phyloP scores from a whole-genome alignment of 768 basidiomycete genomes.

The Tulasnella sp. region DNA sequence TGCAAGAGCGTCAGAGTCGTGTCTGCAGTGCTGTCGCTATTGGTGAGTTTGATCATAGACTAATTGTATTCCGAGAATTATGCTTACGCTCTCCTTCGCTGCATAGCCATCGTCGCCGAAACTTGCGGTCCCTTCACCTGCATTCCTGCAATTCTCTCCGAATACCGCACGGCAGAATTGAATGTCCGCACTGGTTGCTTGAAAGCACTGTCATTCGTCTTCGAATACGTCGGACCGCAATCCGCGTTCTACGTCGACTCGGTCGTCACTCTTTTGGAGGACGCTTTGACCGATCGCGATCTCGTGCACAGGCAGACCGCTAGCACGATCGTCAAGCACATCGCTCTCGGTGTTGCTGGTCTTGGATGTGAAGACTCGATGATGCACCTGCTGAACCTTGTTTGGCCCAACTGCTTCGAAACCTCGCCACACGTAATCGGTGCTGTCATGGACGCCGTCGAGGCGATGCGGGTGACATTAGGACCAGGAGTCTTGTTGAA shows the following conservation, averaged over 20 bases:
- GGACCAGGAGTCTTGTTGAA: conserved; percentile 91
- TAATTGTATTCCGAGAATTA: neutral
- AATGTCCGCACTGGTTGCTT: conserved; percentile 99
- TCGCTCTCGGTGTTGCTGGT: conserved; percentile 95
- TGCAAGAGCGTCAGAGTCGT: conserved; percentile 98
- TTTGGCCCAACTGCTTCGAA: conserved; percentile 99
- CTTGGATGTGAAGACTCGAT: conserved; percentile 98
- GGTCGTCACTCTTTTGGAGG: conserved; percentile 96
- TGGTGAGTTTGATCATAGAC: conserved; percentile 47
- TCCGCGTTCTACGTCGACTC: conserved; percentile 97
- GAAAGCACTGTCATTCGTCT: conserved; percentile 97
- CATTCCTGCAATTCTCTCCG: conserved; percentile 97
- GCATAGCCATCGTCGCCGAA: conserved; percentile 76
- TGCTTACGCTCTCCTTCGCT: neutral
- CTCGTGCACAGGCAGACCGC: conserved; percentile 98
- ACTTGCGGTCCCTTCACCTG: conserved; percentile 98
- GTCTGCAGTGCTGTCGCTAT: conserved; percentile 99
- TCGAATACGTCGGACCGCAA: conserved; percentile 97
- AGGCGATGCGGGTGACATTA: conserved; percentile 94
- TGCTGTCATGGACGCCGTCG: conserved; percentile 97
- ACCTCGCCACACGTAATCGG: conserved; percentile 98
- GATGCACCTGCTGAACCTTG: conserved; percentile 95
- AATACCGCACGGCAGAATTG: conserved; percentile 96
- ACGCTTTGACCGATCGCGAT: conserved; percentile 96
- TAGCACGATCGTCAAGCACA: conserved; percentile 96